These are phyloP conservation scores for Penicillium mononematosum DNA, from an alignment of 495 filamentous ascomycete species.

Conservation along the genomic window DNA sequence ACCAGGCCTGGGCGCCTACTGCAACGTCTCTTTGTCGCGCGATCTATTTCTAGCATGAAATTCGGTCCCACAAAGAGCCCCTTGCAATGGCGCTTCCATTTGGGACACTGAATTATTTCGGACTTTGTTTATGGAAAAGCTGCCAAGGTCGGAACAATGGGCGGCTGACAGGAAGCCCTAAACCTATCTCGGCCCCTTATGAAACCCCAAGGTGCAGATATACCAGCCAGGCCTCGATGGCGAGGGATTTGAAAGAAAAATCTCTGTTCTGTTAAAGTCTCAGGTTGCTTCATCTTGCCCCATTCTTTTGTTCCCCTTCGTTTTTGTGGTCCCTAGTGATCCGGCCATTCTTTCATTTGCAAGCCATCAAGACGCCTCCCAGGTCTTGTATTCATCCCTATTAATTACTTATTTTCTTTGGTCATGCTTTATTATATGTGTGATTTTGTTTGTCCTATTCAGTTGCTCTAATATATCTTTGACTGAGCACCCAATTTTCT, in stretches of 20 bases:
- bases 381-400: slow-evolving; percentile 1
- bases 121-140: neutral
- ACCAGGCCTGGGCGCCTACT: slow-evolving; percentile 24
- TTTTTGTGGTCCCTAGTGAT: slow-evolving; percentile 6
- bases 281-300: slow-evolving; percentile 10
- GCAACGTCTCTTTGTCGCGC: slow-evolving; percentile 24
- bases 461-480: slow-evolving; percentile 10
- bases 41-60: slow-evolving; percentile 19
- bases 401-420: slow-evolving; percentile 1
- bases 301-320: slow-evolving; percentile 17
- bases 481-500: slow-evolving; percentile 7
- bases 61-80: slow-evolving; percentile 19
- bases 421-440: slow-evolving; percentile 4
- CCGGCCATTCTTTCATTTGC: slow-evolving; percentile 18
- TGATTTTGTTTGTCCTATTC: neutral
- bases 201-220: slow-evolving; percentile 4
- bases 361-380: slow-evolving; percentile 7
- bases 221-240: slow-evolving; percentile 5
- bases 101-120: neutral
- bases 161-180: slow-evolving; percentile 9
- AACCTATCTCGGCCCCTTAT: neutral
- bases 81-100: slow-evolving; percentile 14
- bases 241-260: neutral
- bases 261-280: neutral
- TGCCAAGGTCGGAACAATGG: slow-evolving; percentile 3